Base-by-base conservation (phyloP, 768 basidiomycete genomes). In the Tylopilus felleus region DNA sequence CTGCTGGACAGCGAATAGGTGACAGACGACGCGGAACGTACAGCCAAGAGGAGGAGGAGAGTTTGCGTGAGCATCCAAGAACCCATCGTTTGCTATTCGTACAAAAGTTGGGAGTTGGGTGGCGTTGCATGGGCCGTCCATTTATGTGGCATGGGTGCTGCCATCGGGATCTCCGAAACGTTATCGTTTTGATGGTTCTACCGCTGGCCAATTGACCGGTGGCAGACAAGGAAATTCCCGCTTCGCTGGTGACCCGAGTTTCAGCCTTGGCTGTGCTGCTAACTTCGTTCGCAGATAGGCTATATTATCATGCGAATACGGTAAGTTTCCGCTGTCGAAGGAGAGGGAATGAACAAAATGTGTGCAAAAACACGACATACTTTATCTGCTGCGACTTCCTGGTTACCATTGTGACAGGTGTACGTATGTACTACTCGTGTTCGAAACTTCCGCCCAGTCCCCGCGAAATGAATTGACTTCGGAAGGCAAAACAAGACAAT, bases 1-100 rank as follows among this genome's bases (percentile, higher is more conserved):
- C 72, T 78, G 55, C 80, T 79, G 19, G 74, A 69, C 29, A 72
- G 70, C 12, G 59, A 53, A 65, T 86, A 86, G 0, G 74, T 76
- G 12, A 75, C 79, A 8, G 73, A 75, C 13, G 70, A 65, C 7
- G 23, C 63, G 2, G 16, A 28, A 8, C 16, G 55, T 6, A 45
- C 39, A 6, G 16, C 35, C 5, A 42, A 47, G 27, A 65, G 54
- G 42, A 65, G 36, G 31, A 48, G 1, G 33, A 64, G 50, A n/a
- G 25, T 17, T 19, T 31, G 8, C 8, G 36, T 27, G 28, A 59
- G 22, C 21, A 47, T n/a, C 14, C 36, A 17, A 19, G 35, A 17
- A 29, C 35, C 1, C 58, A 57, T 56, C 43, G 36, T 17, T 39
- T 49, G n/a, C 46, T 28, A 17, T 16, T 22, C 14, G 35, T 33